These are phyloP conservation scores for Trametes gibbosa DNA, from an alignment of 768 basidiomycete genomes.

Conservation along the genomic window DNA sequence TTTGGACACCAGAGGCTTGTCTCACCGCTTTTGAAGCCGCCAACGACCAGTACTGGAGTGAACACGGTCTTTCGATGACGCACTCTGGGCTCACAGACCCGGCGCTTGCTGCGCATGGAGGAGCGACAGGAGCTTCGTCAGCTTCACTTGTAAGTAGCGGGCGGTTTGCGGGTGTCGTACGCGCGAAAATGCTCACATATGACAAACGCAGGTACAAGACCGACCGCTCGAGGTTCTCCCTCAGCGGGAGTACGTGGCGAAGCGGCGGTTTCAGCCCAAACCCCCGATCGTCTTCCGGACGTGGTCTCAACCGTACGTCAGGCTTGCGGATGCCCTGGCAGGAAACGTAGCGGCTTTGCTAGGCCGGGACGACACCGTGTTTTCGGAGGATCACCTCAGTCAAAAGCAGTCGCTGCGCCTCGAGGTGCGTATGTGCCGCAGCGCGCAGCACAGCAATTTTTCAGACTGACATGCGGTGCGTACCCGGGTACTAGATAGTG, in stretches of 20 bases:
- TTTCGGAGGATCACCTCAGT: slow-evolving; percentile 6
- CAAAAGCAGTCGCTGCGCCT: slow-evolving; percentile 13
- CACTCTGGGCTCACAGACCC: background rate
- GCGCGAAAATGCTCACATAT: background rate
- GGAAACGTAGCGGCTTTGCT: background rate
- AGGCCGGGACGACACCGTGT: slow-evolving; percentile 7
- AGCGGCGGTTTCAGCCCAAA: background rate
- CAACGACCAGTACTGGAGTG: slow-evolving; percentile 7
- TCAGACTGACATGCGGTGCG: background rate
- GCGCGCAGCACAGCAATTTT: background rate
- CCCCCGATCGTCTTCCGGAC: slow-evolving; percentile 9
- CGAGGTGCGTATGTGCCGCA: background rate
- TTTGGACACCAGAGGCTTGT: background rate
- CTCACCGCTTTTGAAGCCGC: background rate
- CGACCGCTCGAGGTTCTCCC: background rate
- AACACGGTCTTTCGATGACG: background rate
- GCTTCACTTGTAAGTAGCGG: background rate
- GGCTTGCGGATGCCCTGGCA: slow-evolving; percentile 2
- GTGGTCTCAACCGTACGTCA: background rate
- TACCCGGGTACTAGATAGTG: background rate
- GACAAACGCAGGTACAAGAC: background rate
- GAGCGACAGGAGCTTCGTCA: background rate
- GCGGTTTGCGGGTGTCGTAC: background rate
- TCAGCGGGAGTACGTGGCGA: slow-evolving; percentile 5
- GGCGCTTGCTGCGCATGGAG: background rate